phyloP scores from a whole-genome alignment of 345 rosid species.

The Stellera chamaejasme region DNA sequence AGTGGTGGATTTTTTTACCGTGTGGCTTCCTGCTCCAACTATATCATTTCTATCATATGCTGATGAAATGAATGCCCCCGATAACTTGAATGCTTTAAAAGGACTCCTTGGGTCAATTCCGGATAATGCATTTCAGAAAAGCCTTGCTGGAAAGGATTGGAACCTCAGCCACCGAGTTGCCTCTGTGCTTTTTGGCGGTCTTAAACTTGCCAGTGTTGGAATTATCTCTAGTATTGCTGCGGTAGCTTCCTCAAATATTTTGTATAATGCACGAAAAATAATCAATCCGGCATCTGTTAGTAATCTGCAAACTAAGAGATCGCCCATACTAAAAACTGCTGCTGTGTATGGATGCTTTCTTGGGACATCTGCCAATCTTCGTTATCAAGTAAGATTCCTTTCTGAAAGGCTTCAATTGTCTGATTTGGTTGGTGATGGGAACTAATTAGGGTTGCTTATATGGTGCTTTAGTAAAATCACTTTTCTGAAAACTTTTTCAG shows the following conservation, averaged over 20 bases:
- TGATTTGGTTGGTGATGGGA: no score
- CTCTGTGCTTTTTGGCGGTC: conserved; percentile 75
- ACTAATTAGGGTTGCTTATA: background rate
- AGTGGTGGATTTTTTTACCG: conserved; percentile 86
- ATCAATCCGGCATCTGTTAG: conserved; percentile 43
- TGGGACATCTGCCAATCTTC: conserved; percentile 85
- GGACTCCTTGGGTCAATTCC: conserved; percentile 87
- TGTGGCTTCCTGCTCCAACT: conserved; percentile 96
- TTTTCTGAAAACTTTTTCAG: no score
- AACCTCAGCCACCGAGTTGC: conserved; percentile 65
- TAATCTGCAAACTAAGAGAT: conserved; percentile 48
- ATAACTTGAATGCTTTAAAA: conserved; percentile 46
- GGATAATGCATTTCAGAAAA: conserved; percentile 93
- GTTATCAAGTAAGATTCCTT: conserved; percentile 59
- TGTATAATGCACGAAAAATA: conserved; percentile 43
- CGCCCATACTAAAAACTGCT: conserved; percentile 84
- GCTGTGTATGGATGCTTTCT: conserved; percentile 63
- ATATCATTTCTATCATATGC: conserved; percentile 72
- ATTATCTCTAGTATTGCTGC: conserved; percentile 80
- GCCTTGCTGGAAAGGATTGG: conserved; percentile 77
- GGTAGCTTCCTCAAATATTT: conserved; percentile 67
- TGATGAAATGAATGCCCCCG: conserved; percentile 37
- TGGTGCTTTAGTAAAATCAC: background rate
- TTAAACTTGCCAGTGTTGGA: conserved; percentile 82
- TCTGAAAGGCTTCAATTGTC: background rate